These are phyloP conservation scores for Alternaria solani DNA, from an alignment of 2,329 filamentous ascomycete species.

Conservation along the genomic window DNA sequence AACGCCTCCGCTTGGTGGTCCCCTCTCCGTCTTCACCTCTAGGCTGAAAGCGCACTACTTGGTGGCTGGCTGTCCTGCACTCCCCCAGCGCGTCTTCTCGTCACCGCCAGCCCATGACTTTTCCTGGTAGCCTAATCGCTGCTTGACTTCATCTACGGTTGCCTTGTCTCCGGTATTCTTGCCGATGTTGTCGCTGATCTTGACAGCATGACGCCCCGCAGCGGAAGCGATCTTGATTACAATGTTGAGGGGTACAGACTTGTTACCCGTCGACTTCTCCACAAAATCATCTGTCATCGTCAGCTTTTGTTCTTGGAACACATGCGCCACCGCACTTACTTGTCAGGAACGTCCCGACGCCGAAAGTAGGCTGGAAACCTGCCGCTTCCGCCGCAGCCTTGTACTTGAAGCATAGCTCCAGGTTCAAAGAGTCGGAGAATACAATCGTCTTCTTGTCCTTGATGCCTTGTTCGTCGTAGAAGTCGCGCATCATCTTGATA, in stretches of 20 bases:
- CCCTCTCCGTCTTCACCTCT: slow-evolving; percentile 16
- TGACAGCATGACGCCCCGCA: slow-evolving; percentile 81
- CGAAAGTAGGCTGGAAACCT: slow-evolving; percentile 87
- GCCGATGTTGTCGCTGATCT: slow-evolving; percentile 85
- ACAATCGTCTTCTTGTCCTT: slow-evolving; percentile 86
- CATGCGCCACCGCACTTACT: slow-evolving; percentile 57
- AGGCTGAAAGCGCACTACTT: neutral
- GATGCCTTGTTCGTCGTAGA: slow-evolving; percentile 80
- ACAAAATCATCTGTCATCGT: slow-evolving; percentile 74
- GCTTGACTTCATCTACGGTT: slow-evolving; percentile 84
- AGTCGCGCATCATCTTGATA: slow-evolving; percentile 78
- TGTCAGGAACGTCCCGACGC: slow-evolving; percentile 93
- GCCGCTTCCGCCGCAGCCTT: slow-evolving; percentile 81
- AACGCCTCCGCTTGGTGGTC: slow-evolving; percentile 26
- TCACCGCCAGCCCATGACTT: slow-evolving; percentile 83
- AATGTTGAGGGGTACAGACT: slow-evolving; percentile 93
- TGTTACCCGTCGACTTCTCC: slow-evolving; percentile 74
- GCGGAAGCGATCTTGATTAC: slow-evolving; percentile 96
- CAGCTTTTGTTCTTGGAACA: slow-evolving; percentile 9
- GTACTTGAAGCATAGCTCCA: slow-evolving; percentile 90
- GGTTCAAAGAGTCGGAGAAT: slow-evolving; percentile 93
- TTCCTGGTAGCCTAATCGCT: slow-evolving; percentile 84
- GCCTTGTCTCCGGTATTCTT: slow-evolving; percentile 92
- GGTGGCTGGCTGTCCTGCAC: slow-evolving; percentile 31
- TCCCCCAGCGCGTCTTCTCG: slow-evolving; percentile 83